A percentile compares a stretch with the other conserved stretches of the same genome.
Evolutionary conservation across 2,329 filamentous ascomycete species (phyloP).

Genomic region (Colletotrichum sp.): DNA sequence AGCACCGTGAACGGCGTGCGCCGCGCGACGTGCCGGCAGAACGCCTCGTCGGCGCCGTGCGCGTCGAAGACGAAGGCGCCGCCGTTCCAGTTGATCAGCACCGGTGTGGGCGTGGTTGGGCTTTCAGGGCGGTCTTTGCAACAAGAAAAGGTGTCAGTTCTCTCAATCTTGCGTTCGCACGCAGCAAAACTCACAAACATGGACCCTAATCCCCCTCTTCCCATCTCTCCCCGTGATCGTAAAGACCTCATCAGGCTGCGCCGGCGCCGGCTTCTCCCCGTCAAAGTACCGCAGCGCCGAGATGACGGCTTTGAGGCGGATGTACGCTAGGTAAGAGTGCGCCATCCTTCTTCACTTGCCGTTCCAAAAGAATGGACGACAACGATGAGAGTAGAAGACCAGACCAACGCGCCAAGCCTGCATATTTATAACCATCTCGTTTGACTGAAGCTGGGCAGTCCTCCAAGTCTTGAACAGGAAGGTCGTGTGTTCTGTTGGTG

Average conservation of each 20-base stretch:
- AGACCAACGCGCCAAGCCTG: background rate
- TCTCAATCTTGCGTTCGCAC: too few relatives aligned
- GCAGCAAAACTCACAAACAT: background rate
- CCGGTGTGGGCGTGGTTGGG: background rate
- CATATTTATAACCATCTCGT: background rate
- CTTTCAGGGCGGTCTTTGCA: background rate
- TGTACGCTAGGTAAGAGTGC: background rate
- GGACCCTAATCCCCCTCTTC: background rate
- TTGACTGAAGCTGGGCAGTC: background rate
- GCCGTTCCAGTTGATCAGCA: background rate
- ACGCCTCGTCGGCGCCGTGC: background rate
- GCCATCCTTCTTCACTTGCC: background rate
- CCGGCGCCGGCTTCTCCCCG: background rate
- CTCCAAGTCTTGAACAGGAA: background rate
- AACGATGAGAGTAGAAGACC: too few relatives aligned
- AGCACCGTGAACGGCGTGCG: background rate
- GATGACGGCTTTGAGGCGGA: background rate
- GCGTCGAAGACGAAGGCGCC: background rate
- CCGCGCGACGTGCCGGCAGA: background rate
- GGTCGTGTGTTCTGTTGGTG: background rate
- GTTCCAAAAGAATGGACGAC: too few relatives aligned
- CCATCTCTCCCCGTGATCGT: background rate
- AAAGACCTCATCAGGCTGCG: background rate
- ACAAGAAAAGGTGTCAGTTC: background rate
- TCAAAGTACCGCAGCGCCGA: background rate